Base-by-base conservation (phyloP, 208 protist species). In the Leishmania martiniquensis region DNA sequence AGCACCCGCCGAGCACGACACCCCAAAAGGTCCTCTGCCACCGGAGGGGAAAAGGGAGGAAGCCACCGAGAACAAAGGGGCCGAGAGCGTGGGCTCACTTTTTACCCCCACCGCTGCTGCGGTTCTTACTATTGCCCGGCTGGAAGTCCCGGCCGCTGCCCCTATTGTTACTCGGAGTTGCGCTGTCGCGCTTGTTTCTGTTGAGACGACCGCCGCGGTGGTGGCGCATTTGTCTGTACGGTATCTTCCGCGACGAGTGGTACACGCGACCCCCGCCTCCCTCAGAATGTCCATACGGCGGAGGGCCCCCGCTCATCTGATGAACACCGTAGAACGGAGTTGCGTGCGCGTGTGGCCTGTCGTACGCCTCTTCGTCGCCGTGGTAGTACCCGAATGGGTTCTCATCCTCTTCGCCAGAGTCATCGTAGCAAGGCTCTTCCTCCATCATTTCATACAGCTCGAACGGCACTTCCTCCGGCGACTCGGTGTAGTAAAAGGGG, bases 401-500 rank as follows among this genome's bases (percentile, higher is more conserved):
- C 34, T 80, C 82, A 37, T 4, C 49, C 42, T 81, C 79, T 13
- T 78, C 84, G 9, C 15, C 54, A 20, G 76, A 22, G 51, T 59
- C 80, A 32, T 89, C 79, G 55, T 76, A 72, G 60, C 83, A 80
- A 37, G 79, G 65, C 45, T 81, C 87, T n/a, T 86, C 89, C 62
- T 83, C 80, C 76, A 86, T 83, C 73, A 87, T 84, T 15, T 86
- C 79, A 74, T 90, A 87, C 45, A 93, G 81, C 49, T 89, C 84
- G 63, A 84, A 91, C 3, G 86, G 86, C 34, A 87, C 72, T 55
- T 89, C 84, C 29, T 93, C 88, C n/a, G 90, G 90, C 25, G 88
- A 96, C 85, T 95, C 87, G 17, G 86, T 80, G 70, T 93, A 88
- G 80, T 96, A 96, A 75, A 88, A 93, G 15, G 81, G 67, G 37